Percentiles rank a stretch among this genome's conserved stretches.
Conservation (phyloP, 106 monocot species). For the Dendrobium huoshanense region DNA sequence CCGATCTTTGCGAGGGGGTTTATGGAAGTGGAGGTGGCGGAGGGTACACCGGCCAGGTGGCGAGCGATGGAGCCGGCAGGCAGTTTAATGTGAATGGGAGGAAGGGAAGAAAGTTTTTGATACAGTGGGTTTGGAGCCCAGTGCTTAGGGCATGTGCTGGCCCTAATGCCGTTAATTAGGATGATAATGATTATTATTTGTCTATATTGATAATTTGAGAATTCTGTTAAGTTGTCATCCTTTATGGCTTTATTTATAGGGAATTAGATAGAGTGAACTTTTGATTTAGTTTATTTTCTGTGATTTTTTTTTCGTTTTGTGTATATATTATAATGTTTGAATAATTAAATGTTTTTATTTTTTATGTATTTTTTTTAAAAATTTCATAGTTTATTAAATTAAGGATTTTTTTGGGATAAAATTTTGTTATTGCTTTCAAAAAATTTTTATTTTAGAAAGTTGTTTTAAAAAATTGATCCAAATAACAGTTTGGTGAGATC, state of each 20-base stretch:
- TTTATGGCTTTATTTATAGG: too few species aligned
- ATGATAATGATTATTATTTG: not conserved
- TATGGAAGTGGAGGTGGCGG: constrained; percentile 71
- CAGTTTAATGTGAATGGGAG: constrained; percentile 49
- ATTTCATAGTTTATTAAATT: too few species aligned
- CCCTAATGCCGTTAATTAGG: constrained; percentile 36
- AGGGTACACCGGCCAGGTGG: constrained; percentile 59
- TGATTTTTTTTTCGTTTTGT: not conserved
- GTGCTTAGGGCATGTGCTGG: constrained; percentile 46
- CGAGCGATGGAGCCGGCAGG: constrained; percentile 34
- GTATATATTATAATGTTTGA: not conserved
- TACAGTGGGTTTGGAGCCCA: constrained; percentile 76
- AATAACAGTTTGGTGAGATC: too few species aligned
- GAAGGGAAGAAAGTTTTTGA: constrained; percentile 44
- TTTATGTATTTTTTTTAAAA: too few species aligned
- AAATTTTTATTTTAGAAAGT: too few species aligned
- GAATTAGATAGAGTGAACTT: not conserved
- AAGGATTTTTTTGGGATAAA: too few species aligned
- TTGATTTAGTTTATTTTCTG: not conserved
- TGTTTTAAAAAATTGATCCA: too few species aligned
- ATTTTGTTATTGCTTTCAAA: too few species aligned
- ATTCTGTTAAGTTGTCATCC: not conserved
- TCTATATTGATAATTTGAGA: not conserved
- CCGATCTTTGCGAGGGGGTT: constrained; percentile 68
- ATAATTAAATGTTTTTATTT: not conserved